Conservation (phyloP, 192 early-diverging fungal genomes). For the Umbelopsis isabellina region DNA sequence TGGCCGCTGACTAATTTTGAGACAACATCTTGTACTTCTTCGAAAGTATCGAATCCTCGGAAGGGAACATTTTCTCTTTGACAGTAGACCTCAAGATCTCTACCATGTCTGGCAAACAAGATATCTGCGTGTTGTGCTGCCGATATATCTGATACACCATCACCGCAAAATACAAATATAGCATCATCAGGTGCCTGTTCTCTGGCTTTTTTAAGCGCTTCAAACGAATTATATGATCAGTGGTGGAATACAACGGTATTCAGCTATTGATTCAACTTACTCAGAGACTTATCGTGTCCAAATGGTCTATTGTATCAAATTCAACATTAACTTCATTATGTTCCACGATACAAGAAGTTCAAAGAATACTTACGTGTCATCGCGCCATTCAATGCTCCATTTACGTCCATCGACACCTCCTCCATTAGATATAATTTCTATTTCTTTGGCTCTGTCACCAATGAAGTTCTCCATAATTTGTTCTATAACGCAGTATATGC, state of each 20-base stretch:
- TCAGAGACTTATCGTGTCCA: conserved; percentile 68
- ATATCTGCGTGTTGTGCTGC: conserved; percentile 77
- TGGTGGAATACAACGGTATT: background rate
- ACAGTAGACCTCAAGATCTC: conserved; percentile 74
- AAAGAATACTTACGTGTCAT: conserved; percentile 50
- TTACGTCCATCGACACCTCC: conserved; percentile 41
- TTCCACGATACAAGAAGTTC: background rate
- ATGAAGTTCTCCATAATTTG: conserved; percentile 55
- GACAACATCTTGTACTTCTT: conserved; percentile 42
- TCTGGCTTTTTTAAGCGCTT: conserved; percentile 38
- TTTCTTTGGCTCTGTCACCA: conserved; percentile 47
- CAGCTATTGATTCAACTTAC: conserved; percentile 26
- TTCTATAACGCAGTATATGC: conserved; percentile 54
- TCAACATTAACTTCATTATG: conserved; percentile 7
- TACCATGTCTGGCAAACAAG: conserved; percentile 72
- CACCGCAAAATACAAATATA: conserved; percentile 74
- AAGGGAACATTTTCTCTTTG: conserved; percentile 57
- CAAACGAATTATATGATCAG: background rate
- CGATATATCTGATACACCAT: conserved; percentile 77
- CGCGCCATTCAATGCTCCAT: conserved; percentile 68
- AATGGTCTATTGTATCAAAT: conserved; percentile 38
- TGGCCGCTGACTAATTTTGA: conserved; percentile 25
- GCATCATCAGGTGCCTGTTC: conserved; percentile 25
- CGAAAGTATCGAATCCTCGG: conserved; percentile 60
- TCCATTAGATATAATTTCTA: conserved; percentile 67